Evolutionary conservation across 106 monocot genomes (phyloP).

Genomic region (Acorus gramineus): DNA sequence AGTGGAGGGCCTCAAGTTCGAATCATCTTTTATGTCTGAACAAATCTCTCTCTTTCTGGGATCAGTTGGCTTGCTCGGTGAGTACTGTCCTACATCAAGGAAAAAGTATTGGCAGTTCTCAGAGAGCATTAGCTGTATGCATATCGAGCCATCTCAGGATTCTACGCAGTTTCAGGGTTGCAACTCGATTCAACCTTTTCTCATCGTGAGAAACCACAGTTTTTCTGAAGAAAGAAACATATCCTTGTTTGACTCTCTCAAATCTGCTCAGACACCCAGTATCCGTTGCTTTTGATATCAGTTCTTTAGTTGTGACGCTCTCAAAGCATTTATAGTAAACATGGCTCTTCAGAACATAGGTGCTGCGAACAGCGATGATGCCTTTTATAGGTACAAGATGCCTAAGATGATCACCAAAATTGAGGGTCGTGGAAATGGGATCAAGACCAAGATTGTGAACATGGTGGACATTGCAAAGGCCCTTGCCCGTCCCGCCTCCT

Average conservation of each 20-base stretch:
- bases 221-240: too few species aligned
- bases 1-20: conserved; percentile 22
- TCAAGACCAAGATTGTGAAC: conserved; percentile 80
- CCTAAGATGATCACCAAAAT: conserved; percentile 84
- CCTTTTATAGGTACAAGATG: conserved; percentile 90
- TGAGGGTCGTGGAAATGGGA: conserved; percentile 81
- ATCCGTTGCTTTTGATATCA: too few species aligned
- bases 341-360: conserved; percentile 78
- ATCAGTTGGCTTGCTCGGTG: conserved; percentile 52
- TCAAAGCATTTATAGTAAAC: conserved; percentile 2
- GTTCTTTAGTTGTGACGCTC: too few species aligned
- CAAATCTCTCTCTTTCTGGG: conserved; percentile 31
- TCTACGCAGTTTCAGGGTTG: neutral
- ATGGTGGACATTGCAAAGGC: conserved; percentile 90
- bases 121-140: conserved; percentile 17
- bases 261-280: too few species aligned
- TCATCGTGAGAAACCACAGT: neutral
- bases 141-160: conserved; percentile 11
- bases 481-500: conserved; percentile 52
- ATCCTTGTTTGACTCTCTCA: too few species aligned
- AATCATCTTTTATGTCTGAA: conserved; percentile 54
- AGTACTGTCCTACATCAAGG: conserved; percentile 37
- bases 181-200: conserved; percentile 1
- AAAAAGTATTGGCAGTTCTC: conserved; percentile 13
- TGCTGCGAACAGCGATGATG: conserved; percentile 74